These are phyloP conservation scores for Colletotrichum sp. DNA, from an alignment of 2,329 filamentous ascomycete genomes.

Conservation along the genomic window DNA sequence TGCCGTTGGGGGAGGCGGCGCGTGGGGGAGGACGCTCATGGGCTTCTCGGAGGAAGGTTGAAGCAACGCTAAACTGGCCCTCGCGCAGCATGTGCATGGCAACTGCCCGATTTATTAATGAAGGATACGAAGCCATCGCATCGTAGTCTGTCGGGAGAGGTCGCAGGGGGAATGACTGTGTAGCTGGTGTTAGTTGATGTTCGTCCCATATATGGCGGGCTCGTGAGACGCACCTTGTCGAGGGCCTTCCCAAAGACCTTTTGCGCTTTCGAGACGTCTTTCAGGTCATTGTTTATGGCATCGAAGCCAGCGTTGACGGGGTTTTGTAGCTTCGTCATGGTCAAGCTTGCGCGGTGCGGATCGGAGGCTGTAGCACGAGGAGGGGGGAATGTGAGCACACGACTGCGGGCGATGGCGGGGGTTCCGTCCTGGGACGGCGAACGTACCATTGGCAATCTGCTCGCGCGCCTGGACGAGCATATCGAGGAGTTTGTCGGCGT, in stretches of 20 bases:
- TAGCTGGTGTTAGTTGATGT: slow-evolving; percentile 18
- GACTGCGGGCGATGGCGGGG: slow-evolving; percentile 4
- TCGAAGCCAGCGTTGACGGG: slow-evolving; percentile 84
- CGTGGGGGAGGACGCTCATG: slow-evolving; percentile 37
- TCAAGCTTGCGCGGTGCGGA: slow-evolving; percentile 72
- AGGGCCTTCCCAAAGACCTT: slow-evolving; percentile 85
- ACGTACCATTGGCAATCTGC: slow-evolving; percentile 72
- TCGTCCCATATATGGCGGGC: neutral
- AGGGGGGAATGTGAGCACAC: slow-evolving; percentile 6
- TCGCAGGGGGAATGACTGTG: slow-evolving; percentile 47
- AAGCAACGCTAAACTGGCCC: slow-evolving; percentile 88
- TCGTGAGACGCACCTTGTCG: slow-evolving; percentile 66
- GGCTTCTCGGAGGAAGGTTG: slow-evolving; percentile 81
- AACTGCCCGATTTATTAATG: slow-evolving; percentile 89
- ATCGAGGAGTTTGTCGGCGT: slow-evolving; percentile 85
- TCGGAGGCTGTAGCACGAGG: slow-evolving; percentile 51
- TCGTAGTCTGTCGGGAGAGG: slow-evolving; percentile 81
- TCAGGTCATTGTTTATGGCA: slow-evolving; percentile 78
- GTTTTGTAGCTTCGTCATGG: slow-evolving; percentile 84
- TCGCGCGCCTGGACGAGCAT: slow-evolving; percentile 76
- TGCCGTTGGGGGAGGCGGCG: slow-evolving; percentile 18
- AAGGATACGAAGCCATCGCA: slow-evolving; percentile 75
- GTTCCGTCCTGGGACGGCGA: neutral
- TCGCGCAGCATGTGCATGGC: slow-evolving; percentile 93
- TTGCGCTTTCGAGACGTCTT: slow-evolving; percentile 81